Base-by-base conservation (phyloP, 805 yeast genomes). In the Saccharomycopsis vini region DNA sequence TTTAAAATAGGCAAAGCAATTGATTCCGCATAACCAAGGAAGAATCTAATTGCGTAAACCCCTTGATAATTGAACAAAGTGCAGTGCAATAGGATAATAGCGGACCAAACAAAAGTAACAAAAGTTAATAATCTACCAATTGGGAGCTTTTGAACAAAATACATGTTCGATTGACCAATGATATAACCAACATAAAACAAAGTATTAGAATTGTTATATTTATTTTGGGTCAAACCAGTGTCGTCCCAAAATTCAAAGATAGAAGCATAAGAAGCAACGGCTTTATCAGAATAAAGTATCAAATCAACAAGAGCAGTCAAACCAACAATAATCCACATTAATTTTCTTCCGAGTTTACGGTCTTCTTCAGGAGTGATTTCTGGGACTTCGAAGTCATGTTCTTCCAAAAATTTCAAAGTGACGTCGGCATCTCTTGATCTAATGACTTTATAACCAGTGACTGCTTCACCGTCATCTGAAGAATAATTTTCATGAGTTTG, bases 21-120 rank as follows among this genome's bases (percentile, higher is more conserved):
- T 32, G 69, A 54, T 55, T 72, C 77, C 7, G 66, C 66, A 44
- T 74, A 61, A 1, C 79, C 79, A 45, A 72, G 39, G 2, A 57
- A 54, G 45, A 60, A 57, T 40, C 64, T 43, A 23, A 58, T 44
- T 6, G 46, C 57, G 19, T 55, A 42, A 5, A 60, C 51, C 4
- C 62, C 63, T 12, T 54, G 56, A 44, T 53, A 59, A 43, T 55
- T 57, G 32, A 31, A 46, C 2, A 58, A 61, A 3, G 57, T 57
- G 34, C 56, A 53, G 32, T 55, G 59, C 7, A 51, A 45, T 41
- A 59, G 57, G 13, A 56, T 51, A 12, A 56, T 36, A 6, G 55
- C 13, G 1, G 60, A 45, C 64, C 64, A 60, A 13, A 52, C 30
- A 40, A 56, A 47, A n/a, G 52, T 44, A 16, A 56, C 52, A 2